Evolutionary conservation across 495 filamentous ascomycete species (phyloP).

Genomic region (Evernia prunastri): DNA sequence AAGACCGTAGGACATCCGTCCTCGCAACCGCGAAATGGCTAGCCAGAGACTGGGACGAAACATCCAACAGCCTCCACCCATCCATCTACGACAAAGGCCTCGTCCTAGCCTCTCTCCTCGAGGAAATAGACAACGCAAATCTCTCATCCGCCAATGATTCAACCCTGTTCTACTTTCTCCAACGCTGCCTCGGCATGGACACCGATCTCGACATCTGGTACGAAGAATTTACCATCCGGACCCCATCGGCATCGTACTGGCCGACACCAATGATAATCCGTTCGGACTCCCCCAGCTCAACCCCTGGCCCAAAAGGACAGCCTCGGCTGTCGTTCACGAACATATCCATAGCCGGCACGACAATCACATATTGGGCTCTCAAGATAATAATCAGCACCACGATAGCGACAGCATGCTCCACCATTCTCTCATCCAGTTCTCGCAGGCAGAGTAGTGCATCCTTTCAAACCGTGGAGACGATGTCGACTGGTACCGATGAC

Average conservation of each 20-base stretch:
- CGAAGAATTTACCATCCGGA: conserved; percentile 3
- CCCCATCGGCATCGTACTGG: not conserved
- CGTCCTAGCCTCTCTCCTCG: not conserved
- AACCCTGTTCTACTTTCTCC: conserved; percentile 3
- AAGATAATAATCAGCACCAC: conserved; percentile 1
- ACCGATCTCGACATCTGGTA: conserved; percentile 3
- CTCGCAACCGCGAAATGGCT: not conserved
- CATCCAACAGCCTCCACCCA: not conserved
- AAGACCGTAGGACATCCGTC: not conserved
- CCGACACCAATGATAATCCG: not conserved
- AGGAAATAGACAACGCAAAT: not conserved
- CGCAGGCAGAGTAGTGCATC: not conserved
- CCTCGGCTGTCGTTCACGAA: not conserved
- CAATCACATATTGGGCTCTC: conserved; percentile 2
- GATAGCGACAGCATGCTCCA: not conserved
- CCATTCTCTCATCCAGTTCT: not conserved
- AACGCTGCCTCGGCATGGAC: conserved; percentile 5
- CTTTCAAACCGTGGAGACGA: not conserved
- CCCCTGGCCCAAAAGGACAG: not conserved
- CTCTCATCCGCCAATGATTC: not conserved
- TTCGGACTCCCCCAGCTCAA: not conserved
- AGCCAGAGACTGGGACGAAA: not conserved
- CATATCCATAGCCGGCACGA: not conserved
- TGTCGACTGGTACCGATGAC: not conserved
- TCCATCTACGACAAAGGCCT: not conserved